Evolutionary conservation across 2,329 filamentous ascomycete genomes (phyloP).

Genomic region (Ceratocystis smalleyi): DNA sequence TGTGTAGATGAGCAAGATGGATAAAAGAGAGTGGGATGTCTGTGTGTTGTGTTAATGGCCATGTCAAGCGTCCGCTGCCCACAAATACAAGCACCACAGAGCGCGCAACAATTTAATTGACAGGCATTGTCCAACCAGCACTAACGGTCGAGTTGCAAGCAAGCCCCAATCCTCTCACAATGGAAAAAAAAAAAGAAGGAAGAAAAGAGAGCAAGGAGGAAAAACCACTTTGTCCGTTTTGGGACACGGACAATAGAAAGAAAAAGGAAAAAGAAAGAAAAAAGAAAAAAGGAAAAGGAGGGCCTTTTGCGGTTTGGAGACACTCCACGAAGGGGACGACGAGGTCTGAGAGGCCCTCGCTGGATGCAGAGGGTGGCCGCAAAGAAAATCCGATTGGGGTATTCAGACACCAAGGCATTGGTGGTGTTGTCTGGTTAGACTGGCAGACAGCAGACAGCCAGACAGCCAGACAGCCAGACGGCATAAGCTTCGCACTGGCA

Average conservation of each 20-base stretch:
- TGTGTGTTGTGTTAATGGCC: too few species aligned
- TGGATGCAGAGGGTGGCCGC: not conserved
- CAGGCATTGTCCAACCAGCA: not conserved
- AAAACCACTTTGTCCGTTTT: constrained; percentile 2
- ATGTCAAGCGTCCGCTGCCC: not conserved
- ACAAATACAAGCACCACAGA: not conserved
- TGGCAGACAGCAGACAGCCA: not conserved
- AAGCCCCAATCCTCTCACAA: not conserved
- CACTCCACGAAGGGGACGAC: not conserved
- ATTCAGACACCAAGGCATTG: not conserved
- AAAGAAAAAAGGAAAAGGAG: not conserved
- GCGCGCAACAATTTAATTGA: not conserved
- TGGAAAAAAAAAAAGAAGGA: not conserved
- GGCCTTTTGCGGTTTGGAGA: not conserved
- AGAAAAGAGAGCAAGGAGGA: not conserved
- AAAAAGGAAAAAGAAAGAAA: too few species aligned
- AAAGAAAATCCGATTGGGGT: not conserved
- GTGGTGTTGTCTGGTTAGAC: not conserved
- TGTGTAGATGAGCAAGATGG: not conserved
- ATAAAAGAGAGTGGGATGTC: not conserved
- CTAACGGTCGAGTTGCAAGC: not conserved
- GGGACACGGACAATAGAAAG: not conserved
- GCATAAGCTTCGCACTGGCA: not conserved
- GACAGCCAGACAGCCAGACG: not conserved
- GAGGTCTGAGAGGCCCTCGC: not conserved